A percentile compares a stretch with the other conserved stretches of the same genome.
These are phyloP conservation scores for Drechslerella stenobrocha DNA, from an alignment of 2,329 filamentous ascomycete genomes.

Conservation along the genomic window DNA sequence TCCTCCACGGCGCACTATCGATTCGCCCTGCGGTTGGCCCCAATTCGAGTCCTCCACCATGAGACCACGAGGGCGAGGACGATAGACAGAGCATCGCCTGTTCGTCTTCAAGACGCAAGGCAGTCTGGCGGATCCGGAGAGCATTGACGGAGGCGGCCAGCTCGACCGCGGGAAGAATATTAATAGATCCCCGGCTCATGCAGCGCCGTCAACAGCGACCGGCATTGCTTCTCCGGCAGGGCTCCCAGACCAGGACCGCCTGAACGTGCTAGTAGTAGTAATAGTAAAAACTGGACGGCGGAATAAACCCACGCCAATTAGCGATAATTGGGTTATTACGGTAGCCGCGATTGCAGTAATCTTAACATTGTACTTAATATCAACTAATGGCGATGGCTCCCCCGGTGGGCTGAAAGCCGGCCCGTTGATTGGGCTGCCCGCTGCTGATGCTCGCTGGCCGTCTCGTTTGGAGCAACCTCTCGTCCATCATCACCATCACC, in stretches of 20 bases:
- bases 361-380: too few species aligned
- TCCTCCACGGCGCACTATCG: background rate
- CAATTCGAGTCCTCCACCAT: too few species aligned
- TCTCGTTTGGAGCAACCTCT: too few species aligned
- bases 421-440: background rate
- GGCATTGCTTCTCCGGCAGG: background rate
- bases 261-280: too few species aligned
- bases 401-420: too few species aligned
- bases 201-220: background rate
- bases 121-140: too few species aligned
- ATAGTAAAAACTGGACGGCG: background rate
- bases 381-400: too few species aligned
- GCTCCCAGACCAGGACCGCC: too few species aligned
- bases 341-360: constrained; percentile 6
- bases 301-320: constrained; percentile 2
- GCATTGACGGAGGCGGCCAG: background rate
- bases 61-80: too few species aligned
- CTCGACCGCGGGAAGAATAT: background rate
- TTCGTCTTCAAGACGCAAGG: too few species aligned
- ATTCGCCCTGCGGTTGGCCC: background rate
- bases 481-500: too few species aligned
- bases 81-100: too few species aligned
- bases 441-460: constrained; percentile 5
- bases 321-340: background rate
- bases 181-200: constrained; percentile 2